Percentiles rank a stretch among this genome's conserved stretches.
phyloP scores from a whole-genome alignment of 1,139 yeast genomes.

The Meyerozyma guilliermondii region DNA sequence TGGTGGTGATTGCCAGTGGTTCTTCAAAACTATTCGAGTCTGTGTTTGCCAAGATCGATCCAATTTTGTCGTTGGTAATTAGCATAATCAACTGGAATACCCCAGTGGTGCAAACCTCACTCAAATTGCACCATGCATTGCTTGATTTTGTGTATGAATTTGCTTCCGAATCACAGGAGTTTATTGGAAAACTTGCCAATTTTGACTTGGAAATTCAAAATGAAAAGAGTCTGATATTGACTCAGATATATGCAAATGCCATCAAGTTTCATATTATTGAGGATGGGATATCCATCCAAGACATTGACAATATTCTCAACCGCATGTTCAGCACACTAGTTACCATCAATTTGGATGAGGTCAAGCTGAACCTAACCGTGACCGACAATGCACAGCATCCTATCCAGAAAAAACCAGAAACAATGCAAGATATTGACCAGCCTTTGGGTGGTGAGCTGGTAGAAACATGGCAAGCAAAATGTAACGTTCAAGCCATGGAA shows the following conservation, averaged over 20 bases:
- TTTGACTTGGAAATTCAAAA: constrained; percentile 17
- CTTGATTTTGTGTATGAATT: constrained; percentile 64
- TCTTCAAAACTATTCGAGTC: constrained; percentile 56
- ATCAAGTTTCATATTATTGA: constrained; percentile 58
- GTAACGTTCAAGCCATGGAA: constrained; percentile 60
- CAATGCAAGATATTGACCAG: constrained; percentile 24
- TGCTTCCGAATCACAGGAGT: constrained; percentile 58
- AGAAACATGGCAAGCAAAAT: constrained; percentile 43
- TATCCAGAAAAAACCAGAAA: constrained; percentile 20
- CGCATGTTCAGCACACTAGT: constrained; percentile 21
- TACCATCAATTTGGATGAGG: constrained; percentile 37
- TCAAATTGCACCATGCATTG: constrained; percentile 45
- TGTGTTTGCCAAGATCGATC: constrained; percentile 41
- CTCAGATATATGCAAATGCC: constrained; percentile 53
- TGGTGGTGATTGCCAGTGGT: constrained; percentile 62
- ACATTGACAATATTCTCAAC: constrained; percentile 18
- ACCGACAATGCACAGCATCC: constrained; percentile 40
- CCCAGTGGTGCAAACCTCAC: constrained; percentile 29
- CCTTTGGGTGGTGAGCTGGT: constrained; percentile 22
- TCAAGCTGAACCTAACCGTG: constrained; percentile 27
- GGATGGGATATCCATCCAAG: constrained; percentile 16
- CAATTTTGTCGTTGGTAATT: constrained; percentile 39
- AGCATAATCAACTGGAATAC: constrained; percentile 33
- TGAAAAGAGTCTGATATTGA: constrained; percentile 24
- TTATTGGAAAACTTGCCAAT: constrained; percentile 34